A percentile compares a stretch with the other conserved stretches of the same genome.
phyloP scores from a whole-genome alignment of 225 moss, liverwort and hornwort genomes.

The Pseudoscleropodium purum region DNA sequence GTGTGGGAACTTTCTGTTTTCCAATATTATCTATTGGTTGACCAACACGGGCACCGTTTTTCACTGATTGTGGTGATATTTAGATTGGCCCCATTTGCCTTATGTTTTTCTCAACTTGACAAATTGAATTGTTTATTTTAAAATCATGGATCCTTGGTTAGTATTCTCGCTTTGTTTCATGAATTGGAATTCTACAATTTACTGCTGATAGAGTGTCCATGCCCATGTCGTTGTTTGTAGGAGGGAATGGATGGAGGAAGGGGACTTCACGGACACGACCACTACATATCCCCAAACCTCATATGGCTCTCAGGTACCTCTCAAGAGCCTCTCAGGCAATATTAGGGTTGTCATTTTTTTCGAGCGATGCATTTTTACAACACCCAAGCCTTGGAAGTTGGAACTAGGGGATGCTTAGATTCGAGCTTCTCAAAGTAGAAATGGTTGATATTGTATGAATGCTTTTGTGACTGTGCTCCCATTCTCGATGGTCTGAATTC shows the following conservation, averaged over 20 bases:
- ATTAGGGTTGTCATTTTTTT: not conserved
- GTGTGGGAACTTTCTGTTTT: not conserved
- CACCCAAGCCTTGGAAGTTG: not conserved
- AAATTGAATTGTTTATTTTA: not conserved
- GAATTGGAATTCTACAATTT: not conserved
- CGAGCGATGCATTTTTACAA: not conserved
- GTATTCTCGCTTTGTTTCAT: not conserved
- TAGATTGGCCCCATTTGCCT: not conserved
- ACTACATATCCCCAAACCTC: constrained; percentile 36
- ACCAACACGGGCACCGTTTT: not conserved
- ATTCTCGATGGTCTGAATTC: not conserved
- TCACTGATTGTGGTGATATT: not conserved
- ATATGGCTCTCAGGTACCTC: constrained; percentile 52
- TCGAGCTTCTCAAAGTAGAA: not conserved
- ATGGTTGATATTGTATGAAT: not conserved
- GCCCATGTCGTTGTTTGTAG: constrained; percentile 2
- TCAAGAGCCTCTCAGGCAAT: no score
- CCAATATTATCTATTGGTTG: not conserved
- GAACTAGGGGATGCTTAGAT: not conserved
- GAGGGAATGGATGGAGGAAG: constrained; percentile 15
- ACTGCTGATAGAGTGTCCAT: not conserved
- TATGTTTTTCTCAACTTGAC: not conserved
- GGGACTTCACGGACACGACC: constrained; percentile 26
- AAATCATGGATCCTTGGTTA: not conserved
- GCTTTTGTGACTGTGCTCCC: not conserved